phyloP scores from a whole-genome alignment of 1,284 basidiomycete genomes.

The Sparassis latifolia region DNA sequence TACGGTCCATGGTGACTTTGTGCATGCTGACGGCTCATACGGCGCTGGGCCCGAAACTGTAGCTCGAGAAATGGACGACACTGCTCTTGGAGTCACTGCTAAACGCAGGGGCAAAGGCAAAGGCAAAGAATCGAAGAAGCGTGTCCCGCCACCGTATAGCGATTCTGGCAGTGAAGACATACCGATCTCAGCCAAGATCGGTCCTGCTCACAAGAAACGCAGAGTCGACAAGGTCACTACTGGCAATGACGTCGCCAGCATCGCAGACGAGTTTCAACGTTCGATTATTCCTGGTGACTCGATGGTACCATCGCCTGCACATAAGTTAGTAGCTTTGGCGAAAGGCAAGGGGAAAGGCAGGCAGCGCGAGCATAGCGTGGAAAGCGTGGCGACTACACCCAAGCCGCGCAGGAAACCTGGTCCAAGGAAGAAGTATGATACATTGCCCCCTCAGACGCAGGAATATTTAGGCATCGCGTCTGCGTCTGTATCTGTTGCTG shows the following conservation, averaged over 20 bases:
- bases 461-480: slow-evolving; percentile 49
- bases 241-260: slow-evolving; percentile 28
- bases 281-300: slow-evolving; percentile 21
- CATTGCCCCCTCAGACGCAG: slow-evolving; percentile 33
- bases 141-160: no score
- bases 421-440: slow-evolving; percentile 38
- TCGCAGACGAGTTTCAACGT: slow-evolving; percentile 37
- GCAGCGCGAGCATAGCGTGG: slow-evolving; percentile 36
- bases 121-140: slow-evolving; percentile 35
- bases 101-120: slow-evolving; percentile 32
- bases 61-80: slow-evolving; percentile 37
- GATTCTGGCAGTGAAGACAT: slow-evolving; percentile 39
- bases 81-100: slow-evolving; percentile 24
- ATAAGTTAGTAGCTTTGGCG: slow-evolving; percentile 19
- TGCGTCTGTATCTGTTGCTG: slow-evolving; percentile 44
- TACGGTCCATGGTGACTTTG: slow-evolving; percentile 12
- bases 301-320: slow-evolving; percentile 15
- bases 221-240: slow-evolving; percentile 32
- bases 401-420: slow-evolving; percentile 35
- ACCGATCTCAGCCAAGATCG: slow-evolving; percentile 26
- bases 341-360: slow-evolving; percentile 40
- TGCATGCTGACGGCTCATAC: slow-evolving; percentile 20
- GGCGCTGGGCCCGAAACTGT: slow-evolving; percentile 32
- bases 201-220: slow-evolving; percentile 44
- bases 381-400: slow-evolving; percentile 33